These are phyloP conservation scores for Phialocephala sp. DNA, from an alignment of 2,329 filamentous ascomycete genomes.

Conservation along the genomic window DNA sequence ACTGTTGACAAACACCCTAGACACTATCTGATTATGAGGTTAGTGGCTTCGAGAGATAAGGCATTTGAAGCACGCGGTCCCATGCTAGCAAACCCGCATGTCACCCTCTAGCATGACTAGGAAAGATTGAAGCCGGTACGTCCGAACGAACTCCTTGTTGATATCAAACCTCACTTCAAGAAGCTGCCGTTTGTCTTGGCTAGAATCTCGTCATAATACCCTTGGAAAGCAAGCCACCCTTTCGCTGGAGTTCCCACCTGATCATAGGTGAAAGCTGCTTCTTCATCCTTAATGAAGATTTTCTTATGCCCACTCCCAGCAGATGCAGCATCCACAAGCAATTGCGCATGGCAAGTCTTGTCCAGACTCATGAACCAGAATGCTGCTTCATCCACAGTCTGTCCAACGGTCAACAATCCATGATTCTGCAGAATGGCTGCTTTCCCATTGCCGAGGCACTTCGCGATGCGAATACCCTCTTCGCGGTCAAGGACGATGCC, in stretches of 20 bases:
- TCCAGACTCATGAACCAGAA: conserved; percentile 60
- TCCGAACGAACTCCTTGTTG: no score
- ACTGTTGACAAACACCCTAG: not conserved
- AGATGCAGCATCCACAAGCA: conserved; percentile 63
- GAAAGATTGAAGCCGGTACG: no score
- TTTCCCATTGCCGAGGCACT: conserved; percentile 53
- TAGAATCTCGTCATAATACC: conserved; percentile 59
- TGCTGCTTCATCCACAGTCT: conserved; percentile 55
- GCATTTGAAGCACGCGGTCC: not conserved
- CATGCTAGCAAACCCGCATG: not conserved
- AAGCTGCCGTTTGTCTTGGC: conserved; percentile 56
- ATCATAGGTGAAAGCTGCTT: conserved; percentile 70
- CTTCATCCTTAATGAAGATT: conserved; percentile 63
- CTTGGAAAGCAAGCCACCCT: conserved; percentile 58
- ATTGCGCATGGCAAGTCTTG: conserved; percentile 52
- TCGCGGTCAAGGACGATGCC: conserved; percentile 58
- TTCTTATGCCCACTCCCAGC: conserved; percentile 66
- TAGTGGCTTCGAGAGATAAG: not conserved
- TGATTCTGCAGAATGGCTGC: conserved; percentile 59
- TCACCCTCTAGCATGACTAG: not conserved
- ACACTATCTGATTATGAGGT: not conserved
- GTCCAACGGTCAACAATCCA: conserved; percentile 53
- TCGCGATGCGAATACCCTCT: conserved; percentile 55
- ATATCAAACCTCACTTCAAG: conserved; percentile 41
- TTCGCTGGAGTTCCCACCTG: conserved; percentile 63